Evolutionary conservation across 352 stramenopile genomes (phyloP).

Genomic region (Globisporangium okanoganense): DNA sequence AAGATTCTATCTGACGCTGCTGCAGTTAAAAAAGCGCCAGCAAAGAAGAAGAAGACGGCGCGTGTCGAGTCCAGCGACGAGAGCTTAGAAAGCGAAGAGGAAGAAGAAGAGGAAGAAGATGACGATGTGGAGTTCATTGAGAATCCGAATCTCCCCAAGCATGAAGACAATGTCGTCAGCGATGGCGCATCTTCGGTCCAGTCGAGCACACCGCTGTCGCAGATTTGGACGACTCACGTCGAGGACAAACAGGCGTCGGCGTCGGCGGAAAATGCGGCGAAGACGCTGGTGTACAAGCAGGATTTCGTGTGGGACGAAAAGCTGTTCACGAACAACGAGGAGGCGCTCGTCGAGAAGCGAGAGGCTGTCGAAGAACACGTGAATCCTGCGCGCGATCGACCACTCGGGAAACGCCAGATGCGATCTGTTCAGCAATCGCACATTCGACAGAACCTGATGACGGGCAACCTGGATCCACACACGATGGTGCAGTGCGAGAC

Average conservation of each 20-base stretch:
- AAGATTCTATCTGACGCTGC: neutral
- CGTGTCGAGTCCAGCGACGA: neutral
- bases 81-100: neutral
- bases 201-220: conserved; percentile 31
- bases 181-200: conserved; percentile 5
- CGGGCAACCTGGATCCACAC: conserved; percentile 72
- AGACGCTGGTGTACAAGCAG: conserved; percentile 46
- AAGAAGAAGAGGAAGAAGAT: conserved; percentile 9
- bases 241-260: conserved; percentile 10
- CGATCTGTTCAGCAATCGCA: conserved; percentile 77
- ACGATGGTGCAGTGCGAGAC: conserved; percentile 84
- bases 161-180: neutral
- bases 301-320: conserved; percentile 69
- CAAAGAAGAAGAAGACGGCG: conserved; percentile 14
- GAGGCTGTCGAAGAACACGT: conserved; percentile 9
- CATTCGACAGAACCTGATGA: conserved; percentile 73
- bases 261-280: conserved; percentile 8
- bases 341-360: neutral
- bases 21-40: conserved; percentile 1
- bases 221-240: conserved; percentile 48
- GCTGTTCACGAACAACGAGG: conserved; percentile 46
- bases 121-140: conserved; percentile 19
- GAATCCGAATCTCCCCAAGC: neutral
- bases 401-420: conserved; percentile 47
- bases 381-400: conserved; percentile 17